Evolutionary conservation across 805 yeast species (phyloP).

Genomic region (Teunomyces tritomae): DNA sequence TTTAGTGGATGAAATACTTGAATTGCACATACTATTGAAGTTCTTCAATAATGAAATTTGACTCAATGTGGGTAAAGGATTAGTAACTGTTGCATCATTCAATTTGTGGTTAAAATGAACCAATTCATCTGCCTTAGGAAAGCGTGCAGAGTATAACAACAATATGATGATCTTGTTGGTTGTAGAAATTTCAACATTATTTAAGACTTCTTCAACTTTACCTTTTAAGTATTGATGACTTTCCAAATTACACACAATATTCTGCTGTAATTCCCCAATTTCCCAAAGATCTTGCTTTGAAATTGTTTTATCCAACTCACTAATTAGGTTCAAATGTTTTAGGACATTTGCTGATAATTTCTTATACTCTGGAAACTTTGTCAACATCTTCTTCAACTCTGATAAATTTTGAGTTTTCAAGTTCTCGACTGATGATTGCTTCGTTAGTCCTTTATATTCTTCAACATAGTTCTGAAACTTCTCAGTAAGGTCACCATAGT

Average conservation of each 20-base stretch:
- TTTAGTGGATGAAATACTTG: constrained; percentile 9
- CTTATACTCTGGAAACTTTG: constrained; percentile 90
- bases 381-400: constrained; percentile 88
- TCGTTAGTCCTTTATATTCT: constrained; percentile 76
- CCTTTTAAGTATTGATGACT: constrained; percentile 41
- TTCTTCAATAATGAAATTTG: constrained; percentile 31
- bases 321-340: constrained; percentile 86
- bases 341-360: constrained; percentile 84
- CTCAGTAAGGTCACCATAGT: constrained; percentile 94
- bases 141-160: constrained; percentile 70
- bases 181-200: constrained; percentile 41
- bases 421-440: constrained; percentile 55
- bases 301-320: constrained; percentile 79
- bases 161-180: constrained; percentile 68
- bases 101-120: constrained; percentile 24
- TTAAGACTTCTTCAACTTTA: constrained; percentile 54
- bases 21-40: constrained; percentile 24
- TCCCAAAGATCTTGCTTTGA: constrained; percentile 69
- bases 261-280: constrained; percentile 87
- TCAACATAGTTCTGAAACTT: constrained; percentile 80
- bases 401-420: constrained; percentile 66
- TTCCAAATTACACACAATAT: constrained; percentile 57
- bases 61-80: constrained; percentile 31
- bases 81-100: constrained; percentile 26
- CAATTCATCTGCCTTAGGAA: constrained; percentile 43